phyloP scores from a whole-genome alignment of 371 early-diverging fungal species.

The Sporodiniella umbellata region DNA sequence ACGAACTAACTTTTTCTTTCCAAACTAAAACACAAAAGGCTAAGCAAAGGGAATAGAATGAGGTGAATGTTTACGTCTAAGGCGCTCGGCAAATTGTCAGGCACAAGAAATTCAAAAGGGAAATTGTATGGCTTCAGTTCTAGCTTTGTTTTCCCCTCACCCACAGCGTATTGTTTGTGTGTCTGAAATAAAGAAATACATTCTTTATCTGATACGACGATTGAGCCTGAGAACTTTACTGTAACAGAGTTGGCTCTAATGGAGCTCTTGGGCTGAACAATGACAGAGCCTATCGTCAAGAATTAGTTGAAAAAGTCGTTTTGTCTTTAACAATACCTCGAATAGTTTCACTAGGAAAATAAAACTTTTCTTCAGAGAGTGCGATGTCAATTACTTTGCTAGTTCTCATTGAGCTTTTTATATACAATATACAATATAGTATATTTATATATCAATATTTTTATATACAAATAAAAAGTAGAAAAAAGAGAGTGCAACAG shows the following conservation, averaged over 20 bases:
- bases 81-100: slow-evolving; percentile 39
- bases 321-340: slow-evolving; percentile 17
- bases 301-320: neutral
- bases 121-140: slow-evolving; percentile 36
- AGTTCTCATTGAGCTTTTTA: slow-evolving; percentile 10
- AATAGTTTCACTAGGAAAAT: slow-evolving; percentile 34
- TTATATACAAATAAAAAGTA: neutral
- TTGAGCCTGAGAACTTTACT: slow-evolving; percentile 36
- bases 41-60: neutral
- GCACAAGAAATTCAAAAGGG: slow-evolving; percentile 44
- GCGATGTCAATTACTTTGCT: slow-evolving; percentile 22
- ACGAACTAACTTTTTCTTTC: slow-evolving; percentile 22
- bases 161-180: slow-evolving; percentile 17
- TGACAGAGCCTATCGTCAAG: slow-evolving; percentile 26
- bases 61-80: slow-evolving; percentile 31
- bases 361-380: slow-evolving; percentile 25
- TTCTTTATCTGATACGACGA: slow-evolving; percentile 33
- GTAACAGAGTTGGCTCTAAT: slow-evolving; percentile 36
- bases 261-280: slow-evolving; percentile 37
- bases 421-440: neutral
- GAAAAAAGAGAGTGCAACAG: neutral
- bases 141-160: slow-evolving; percentile 24
- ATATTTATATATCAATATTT: too few species aligned
- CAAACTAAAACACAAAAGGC: slow-evolving; percentile 18
- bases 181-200: slow-evolving; percentile 26